A percentile compares a stretch with the other conserved stretches of the same genome.
phyloP scores from a whole-genome alignment of 306 rosid species.

The Oxytropis ochrocephala region DNA sequence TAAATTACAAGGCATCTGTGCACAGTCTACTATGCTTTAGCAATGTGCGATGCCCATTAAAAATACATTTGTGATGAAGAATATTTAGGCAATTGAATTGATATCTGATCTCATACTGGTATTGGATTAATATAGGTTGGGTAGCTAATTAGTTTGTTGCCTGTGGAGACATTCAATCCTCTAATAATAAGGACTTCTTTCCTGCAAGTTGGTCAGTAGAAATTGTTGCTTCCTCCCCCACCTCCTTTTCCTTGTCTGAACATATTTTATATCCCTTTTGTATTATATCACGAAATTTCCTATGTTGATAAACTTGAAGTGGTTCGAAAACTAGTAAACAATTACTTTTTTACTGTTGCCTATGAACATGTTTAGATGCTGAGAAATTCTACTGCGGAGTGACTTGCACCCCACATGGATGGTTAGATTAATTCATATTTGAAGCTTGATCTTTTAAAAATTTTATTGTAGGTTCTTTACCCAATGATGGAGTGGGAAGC shows the following conservation, averaged over 20 bases:
- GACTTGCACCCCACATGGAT: neutral
- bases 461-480: conserved; percentile 54
- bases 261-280: neutral
- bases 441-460: neutral
- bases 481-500: conserved; percentile 98
- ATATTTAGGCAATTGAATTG: neutral
- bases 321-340: neutral
- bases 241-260: neutral
- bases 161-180: neutral
- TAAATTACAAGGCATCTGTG: neutral
- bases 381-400: conserved; percentile 6
- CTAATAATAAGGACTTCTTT: neutral
- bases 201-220: neutral
- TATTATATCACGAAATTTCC: neutral
- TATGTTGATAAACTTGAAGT: neutral
- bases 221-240: neutral
- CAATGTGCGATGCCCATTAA: neutral
- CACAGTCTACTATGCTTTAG: neutral
- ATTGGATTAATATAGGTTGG: neutral
- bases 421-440: conserved; percentile 18
- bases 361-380: neutral
- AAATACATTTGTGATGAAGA: neutral
- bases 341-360: neutral
- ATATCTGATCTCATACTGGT: neutral
- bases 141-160: neutral